Evolutionary conservation across 2,329 filamentous ascomycete species (phyloP).

Genomic region (Cladobotryum mycophilum): DNA sequence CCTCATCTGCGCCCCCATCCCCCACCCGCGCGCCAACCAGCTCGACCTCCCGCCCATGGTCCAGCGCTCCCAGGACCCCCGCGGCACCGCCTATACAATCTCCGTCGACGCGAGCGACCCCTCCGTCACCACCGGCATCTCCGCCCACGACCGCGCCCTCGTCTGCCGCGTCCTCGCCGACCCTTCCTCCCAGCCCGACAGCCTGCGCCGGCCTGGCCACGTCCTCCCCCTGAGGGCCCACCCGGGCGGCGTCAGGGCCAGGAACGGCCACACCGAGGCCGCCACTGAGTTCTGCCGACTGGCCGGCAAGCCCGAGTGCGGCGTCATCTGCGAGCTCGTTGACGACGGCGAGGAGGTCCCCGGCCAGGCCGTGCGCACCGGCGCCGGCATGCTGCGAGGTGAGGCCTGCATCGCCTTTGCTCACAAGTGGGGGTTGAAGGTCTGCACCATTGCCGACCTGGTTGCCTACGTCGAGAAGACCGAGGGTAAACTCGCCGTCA

Average conservation of each 20-base stretch:
- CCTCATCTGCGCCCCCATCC: conserved; percentile 83
- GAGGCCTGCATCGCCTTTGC: conserved; percentile 88
- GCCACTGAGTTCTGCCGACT: conserved; percentile 84
- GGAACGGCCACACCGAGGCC: conserved; percentile 88
- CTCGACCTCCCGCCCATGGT: conserved; percentile 92
- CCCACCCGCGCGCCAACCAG: conserved; percentile 58
- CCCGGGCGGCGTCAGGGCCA: conserved; percentile 71
- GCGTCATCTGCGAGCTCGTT: conserved; percentile 86
- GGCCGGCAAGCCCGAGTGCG: conserved; percentile 69
- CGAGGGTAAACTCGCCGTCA: conserved; percentile 51
- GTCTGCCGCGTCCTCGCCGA: conserved; percentile 75
- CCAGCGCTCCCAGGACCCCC: conserved; percentile 63
- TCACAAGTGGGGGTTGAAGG: conserved; percentile 78
- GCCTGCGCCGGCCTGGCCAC: conserved; percentile 81
- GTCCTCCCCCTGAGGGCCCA: conserved; percentile 77
- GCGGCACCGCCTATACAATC: conserved; percentile 88
- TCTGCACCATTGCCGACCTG: conserved; percentile 92
- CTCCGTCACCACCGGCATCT: conserved; percentile 80
- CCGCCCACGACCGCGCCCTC: conserved; percentile 76
- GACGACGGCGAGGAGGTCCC: conserved; percentile 71
- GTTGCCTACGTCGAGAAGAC: conserved; percentile 71
- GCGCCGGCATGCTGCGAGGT: conserved; percentile 84
- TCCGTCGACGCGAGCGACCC: conserved; percentile 73
- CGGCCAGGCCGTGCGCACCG: conserved; percentile 58
- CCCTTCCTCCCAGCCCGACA: conserved; percentile 45